These are phyloP conservation scores for Penicillium coprophilum DNA, from an alignment of 495 filamentous ascomycete genomes.

Conservation along the genomic window DNA sequence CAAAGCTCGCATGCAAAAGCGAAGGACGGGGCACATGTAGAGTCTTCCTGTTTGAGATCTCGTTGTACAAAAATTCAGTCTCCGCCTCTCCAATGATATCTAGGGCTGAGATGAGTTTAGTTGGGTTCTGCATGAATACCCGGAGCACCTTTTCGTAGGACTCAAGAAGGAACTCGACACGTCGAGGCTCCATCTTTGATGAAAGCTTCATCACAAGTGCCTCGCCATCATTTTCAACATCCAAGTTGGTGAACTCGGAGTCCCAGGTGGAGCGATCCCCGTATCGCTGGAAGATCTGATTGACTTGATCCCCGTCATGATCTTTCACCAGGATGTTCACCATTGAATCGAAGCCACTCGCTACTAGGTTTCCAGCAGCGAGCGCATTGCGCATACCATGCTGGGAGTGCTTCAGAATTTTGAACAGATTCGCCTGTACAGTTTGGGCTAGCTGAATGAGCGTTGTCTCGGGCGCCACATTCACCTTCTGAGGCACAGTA, in stretches of 20 bases:
- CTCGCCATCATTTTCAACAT: conserved; percentile 17
- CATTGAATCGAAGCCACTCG: conserved; percentile 16
- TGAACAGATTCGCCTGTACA: conserved; percentile 11
- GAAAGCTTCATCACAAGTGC: conserved; percentile 6
- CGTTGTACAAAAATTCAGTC: conserved; percentile 1
- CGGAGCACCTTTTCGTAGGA: conserved; percentile 3
- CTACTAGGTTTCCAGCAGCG: conserved; percentile 6
- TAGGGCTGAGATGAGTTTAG: background rate
- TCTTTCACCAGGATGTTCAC: conserved; percentile 25
- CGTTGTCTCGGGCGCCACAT: conserved; percentile 1
- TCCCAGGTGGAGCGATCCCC: conserved; percentile 17
- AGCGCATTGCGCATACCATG: conserved; percentile 16
- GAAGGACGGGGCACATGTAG: conserved; percentile 1
- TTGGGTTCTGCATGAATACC: conserved; percentile 3
- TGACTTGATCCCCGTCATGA: conserved; percentile 4
- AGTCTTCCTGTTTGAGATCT: conserved; percentile 1
- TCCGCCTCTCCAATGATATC: conserved; percentile 2
- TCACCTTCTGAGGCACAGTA: conserved; percentile 27
- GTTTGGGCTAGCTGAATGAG: conserved; percentile 23
- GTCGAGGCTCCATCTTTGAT: conserved; percentile 13
- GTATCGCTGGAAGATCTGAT: conserved; percentile 17
- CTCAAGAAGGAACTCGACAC: conserved; percentile 17
- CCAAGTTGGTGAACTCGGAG: conserved; percentile 19
- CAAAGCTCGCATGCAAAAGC: conserved; percentile 3
- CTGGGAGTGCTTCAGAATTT: conserved; percentile 20